These are phyloP conservation scores for Omphalea diandra DNA, from an alignment of 441 rosid species.

Conservation along the genomic window DNA sequence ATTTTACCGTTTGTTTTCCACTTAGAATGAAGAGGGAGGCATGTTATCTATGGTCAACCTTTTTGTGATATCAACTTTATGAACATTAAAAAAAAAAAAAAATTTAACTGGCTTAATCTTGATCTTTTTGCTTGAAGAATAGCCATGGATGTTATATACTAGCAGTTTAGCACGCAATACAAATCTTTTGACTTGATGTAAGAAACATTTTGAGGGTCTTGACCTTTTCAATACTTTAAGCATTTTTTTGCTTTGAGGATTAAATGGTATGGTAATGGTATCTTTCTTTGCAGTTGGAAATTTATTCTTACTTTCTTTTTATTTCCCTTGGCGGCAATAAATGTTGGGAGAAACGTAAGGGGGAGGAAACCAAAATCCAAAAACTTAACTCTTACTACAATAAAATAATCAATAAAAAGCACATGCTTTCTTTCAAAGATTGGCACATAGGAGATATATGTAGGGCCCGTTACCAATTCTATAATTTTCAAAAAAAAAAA, in stretches of 20 bases:
- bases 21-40: neutral
- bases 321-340: slow-evolving; percentile 6
- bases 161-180: no score
- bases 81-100: no score
- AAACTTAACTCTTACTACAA: no score
- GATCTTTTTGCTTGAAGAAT: no score
- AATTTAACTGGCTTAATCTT: no score
- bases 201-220: neutral
- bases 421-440: slow-evolving; percentile 16
- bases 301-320: slow-evolving; percentile 6
- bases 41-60: neutral
- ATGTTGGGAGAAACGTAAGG: slow-evolving; percentile 19
- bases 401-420: slow-evolving; percentile 8
- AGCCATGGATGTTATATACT: no score
- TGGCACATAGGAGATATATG: no score
- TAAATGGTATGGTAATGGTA: neutral
- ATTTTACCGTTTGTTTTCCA: slow-evolving; percentile 8
- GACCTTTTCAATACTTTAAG: neutral
- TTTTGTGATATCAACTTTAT: no score
- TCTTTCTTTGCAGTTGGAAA: slow-evolving; percentile 1
- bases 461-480: no score
- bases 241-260: neutral
- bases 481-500: no score
- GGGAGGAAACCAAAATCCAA: slow-evolving; percentile 25
- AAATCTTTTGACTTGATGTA: no score